A percentile compares a stretch with the other conserved stretches of the same genome.
phyloP scores from a whole-genome alignment of 352 stramenopile species.

The Phytophthora syringae region DNA sequence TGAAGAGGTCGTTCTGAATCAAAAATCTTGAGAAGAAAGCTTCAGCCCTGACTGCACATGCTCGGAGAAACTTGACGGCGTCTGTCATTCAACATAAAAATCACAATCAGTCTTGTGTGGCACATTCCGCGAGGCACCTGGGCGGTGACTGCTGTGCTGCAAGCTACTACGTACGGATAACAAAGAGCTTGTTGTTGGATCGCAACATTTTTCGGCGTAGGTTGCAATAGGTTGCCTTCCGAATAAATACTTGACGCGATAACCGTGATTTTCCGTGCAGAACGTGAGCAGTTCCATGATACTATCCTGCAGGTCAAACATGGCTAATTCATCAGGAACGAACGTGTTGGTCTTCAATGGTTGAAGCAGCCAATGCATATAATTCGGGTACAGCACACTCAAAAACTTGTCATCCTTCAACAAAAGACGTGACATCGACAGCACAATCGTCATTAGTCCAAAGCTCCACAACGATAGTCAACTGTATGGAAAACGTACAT shows the following conservation, averaged over 20 bases:
- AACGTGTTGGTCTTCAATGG: conserved; percentile 70
- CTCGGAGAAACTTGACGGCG: conserved; percentile 78
- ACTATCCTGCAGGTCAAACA: conserved; percentile 84
- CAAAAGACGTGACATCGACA: conserved; percentile 1
- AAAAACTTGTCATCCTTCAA: conserved; percentile 87
- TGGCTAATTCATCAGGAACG: conserved; percentile 43
- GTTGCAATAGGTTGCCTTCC: conserved; percentile 76
- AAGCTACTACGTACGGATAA: conserved; percentile 68
- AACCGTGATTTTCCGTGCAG: conserved; percentile 83
- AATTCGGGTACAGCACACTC: conserved; percentile 87
- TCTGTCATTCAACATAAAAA: conserved; percentile 39
- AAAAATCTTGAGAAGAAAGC: conserved; percentile 86
- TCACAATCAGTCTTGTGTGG: conserved; percentile 11
- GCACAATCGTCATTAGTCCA: background rate
- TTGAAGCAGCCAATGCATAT: conserved; percentile 88
- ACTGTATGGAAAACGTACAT: conserved; percentile 42
- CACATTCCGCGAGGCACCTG: too few species aligned
- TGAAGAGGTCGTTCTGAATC: conserved; percentile 79
- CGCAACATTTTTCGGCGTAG: conserved; percentile 80
- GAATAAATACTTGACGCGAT: conserved; percentile 90
- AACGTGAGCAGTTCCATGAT: conserved; percentile 90
- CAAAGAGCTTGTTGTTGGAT: conserved; percentile 85
- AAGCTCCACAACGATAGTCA: background rate
- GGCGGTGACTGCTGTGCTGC: conserved; percentile 24
- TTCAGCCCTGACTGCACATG: conserved; percentile 75